phyloP scores from a whole-genome alignment of 2,329 filamentous ascomycete genomes.

The Cercospora berteroae region DNA sequence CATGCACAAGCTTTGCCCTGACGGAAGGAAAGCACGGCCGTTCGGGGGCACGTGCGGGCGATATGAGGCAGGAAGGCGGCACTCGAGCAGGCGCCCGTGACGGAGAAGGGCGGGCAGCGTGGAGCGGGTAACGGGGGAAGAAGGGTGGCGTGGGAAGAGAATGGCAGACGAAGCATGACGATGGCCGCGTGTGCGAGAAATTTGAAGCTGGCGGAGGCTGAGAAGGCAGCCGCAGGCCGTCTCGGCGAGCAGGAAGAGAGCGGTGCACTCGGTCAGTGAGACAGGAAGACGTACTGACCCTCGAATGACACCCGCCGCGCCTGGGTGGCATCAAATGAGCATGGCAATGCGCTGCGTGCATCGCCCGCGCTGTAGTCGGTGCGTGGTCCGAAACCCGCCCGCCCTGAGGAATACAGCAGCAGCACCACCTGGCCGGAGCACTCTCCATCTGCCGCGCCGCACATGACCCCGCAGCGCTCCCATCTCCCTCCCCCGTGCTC shows the following conservation, averaged over 20 bases:
- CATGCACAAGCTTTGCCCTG: conserved; percentile 11
- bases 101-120: not conserved
- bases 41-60: not conserved
- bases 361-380: not conserved
- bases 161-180: not conserved
- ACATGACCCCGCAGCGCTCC: not conserved
- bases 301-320: not conserved
- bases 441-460: not conserved
- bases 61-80: not conserved
- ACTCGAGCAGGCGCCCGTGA: not conserved
- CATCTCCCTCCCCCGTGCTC: not conserved
- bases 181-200: not conserved
- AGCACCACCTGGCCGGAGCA: not conserved
- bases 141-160: not conserved
- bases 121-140: not conserved
- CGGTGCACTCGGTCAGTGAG: not conserved
- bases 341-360: not conserved
- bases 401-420: not conserved
- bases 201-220: not conserved
- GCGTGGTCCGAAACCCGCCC: not conserved
- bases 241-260: not conserved
- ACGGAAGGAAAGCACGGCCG: conserved; percentile 7
- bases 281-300: not conserved
- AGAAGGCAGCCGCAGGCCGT: conserved; percentile 1
- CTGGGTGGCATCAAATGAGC: not conserved